Conservation (phyloP, 2,329 filamentous ascomycete species). For the Sporothrix pallida region DNA sequence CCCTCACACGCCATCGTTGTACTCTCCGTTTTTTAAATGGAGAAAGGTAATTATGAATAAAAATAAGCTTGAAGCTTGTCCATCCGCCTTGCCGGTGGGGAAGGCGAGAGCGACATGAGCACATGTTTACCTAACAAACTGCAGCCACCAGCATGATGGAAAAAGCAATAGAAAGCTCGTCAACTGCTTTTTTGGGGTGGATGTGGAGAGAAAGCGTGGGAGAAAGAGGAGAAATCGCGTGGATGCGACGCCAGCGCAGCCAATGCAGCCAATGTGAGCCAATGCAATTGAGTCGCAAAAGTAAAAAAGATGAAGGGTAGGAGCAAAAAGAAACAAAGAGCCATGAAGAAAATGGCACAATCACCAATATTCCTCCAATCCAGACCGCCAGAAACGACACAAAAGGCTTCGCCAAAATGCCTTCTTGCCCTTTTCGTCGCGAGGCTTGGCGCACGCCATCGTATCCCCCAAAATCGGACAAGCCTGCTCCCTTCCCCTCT, state of each 20-base stretch:
- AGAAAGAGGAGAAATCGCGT: background rate
- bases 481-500: background rate
- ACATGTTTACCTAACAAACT: background rate
- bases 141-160: background rate
- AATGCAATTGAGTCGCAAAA: background rate
- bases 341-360: background rate
- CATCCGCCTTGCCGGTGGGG: background rate
- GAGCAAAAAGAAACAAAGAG: background rate
- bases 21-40: background rate
- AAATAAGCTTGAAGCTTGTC: background rate
- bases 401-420: background rate
- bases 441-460: conserved; percentile 7
- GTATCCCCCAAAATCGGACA: background rate
- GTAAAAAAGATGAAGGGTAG: background rate
- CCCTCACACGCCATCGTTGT: too few species aligned
- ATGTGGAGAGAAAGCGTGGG: conserved; percentile 13
- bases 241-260: background rate
- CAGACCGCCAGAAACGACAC: background rate
- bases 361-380: background rate
- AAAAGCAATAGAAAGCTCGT: conserved; percentile 9
- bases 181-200: background rate
- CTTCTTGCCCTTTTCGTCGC: conserved; percentile 1
- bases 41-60: background rate
- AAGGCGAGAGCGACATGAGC: background rate
- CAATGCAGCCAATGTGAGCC: background rate